Base-by-base conservation (phyloP, 1,139 yeast genomes). In the Pichia sorboxylosa region DNA sequence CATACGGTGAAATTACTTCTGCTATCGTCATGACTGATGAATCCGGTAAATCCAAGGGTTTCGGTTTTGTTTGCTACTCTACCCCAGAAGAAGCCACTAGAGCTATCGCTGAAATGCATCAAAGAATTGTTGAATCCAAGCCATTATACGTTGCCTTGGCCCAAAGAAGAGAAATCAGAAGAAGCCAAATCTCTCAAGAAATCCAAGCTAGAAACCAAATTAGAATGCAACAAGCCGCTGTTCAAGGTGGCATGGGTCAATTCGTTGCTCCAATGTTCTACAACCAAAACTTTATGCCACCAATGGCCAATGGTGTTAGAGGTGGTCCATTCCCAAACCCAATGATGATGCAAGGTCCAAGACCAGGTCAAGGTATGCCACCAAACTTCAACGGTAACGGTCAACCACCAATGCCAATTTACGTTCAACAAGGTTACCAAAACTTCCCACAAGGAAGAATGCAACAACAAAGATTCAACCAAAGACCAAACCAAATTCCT, bases 111-210 rank as follows among this genome's bases (percentile, higher is more conserved):
- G 98, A 90, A 69, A 87, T 90, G 95, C 85, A 87, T 75, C 96
- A 87, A 68, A 82, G 90, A 61, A 82, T 90, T 82, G 74, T 90
- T 52, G 77, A 76, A 52, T 87, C 92, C 59, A 90, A 92, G 73
- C 98, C 98, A 54, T 73, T 90, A 58, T 90, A 90, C 61, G 99
- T 90, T 63, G 96, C 97, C 45, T 78, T 92, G 58, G 98, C 98
- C 52, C 98, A 90, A 74, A 83, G 96, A 64, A 87, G 85, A 69
- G 98, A 90, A 55, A 94, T 84, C 43, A 85, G 99, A 74, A 83
- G 94, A 60, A 75, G 85, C 53, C 97, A 90, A 69, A 73, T 92
- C 59, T 92, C 85, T 62, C 97, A 92, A 69, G 98, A 90, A 66
- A 82, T 85, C 58, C 94, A 83, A 63, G 97, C 96, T 48, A 83